Conservation (phyloP, 441 rosid species). For the Populus hybrid region DNA sequence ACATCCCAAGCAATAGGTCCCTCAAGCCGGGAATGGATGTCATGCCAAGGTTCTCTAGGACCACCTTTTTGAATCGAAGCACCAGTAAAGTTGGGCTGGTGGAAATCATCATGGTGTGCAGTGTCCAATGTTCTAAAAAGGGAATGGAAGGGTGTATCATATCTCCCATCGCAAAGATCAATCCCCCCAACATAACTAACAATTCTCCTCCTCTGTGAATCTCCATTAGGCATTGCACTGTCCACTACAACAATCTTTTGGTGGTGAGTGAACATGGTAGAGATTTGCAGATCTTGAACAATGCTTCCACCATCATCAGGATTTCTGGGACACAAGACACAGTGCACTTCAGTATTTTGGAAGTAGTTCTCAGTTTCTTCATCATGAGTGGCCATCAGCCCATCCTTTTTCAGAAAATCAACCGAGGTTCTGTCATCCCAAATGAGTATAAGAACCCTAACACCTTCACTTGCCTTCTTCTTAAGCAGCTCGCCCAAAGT, state of each 20-base stretch:
- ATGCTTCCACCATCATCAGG: conserved; percentile 98
- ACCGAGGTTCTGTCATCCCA: conserved; percentile 99
- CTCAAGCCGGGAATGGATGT: conserved; percentile 93
- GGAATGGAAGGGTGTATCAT: conserved; percentile 89
- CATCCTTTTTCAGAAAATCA: conserved; percentile 77
- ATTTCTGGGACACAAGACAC: conserved; percentile 88
- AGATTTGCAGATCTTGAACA: conserved; percentile 71
- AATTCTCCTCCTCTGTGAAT: conserved; percentile 66
- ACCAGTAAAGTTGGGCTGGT: conserved; percentile 89
- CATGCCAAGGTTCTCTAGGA: conserved; percentile 99
- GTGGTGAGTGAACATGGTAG: conserved; percentile 97
- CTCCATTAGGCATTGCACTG: conserved; percentile 64
- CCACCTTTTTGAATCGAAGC: conserved; percentile 90
- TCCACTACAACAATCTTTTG: conserved; percentile 97
- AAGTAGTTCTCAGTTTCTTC: conserved; percentile 76
- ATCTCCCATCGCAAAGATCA: conserved; percentile 98
- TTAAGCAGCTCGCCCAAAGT: conserved; percentile 83
- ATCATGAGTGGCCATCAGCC: conserved; percentile 96
- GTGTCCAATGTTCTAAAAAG: conserved; percentile 95
- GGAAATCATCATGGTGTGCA: conserved; percentile 96
- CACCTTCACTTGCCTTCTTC: conserved; percentile 93
- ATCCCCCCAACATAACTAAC: conserved; percentile 94
- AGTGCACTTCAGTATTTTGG: conserved; percentile 67
- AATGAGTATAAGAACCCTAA: conserved; percentile 81
- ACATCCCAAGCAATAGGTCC: conserved; percentile 99